phyloP scores from a whole-genome alignment of 2,329 filamentous ascomycete species.

The Beauveria pseudobassiana region DNA sequence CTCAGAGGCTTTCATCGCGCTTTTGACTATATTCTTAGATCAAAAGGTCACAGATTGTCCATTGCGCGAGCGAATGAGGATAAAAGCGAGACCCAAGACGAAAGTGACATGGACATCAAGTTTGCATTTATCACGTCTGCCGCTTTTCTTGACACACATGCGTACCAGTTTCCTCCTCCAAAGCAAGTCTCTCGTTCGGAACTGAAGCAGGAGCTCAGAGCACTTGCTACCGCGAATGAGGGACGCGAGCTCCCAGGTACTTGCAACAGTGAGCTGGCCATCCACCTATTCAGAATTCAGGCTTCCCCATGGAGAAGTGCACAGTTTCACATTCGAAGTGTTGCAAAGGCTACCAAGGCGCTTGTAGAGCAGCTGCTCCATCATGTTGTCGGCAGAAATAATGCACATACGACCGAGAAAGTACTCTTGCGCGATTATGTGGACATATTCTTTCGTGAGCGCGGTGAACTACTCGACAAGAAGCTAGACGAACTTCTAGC shows the following conservation, averaged over 20 bases:
- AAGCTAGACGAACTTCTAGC: conserved; percentile 34
- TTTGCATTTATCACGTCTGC: not conserved
- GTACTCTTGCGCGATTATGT: conserved; percentile 20
- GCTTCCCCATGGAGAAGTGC: conserved; percentile 34
- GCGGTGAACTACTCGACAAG: conserved; percentile 18
- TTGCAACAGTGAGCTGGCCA: conserved; percentile 27
- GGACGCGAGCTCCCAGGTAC: conserved; percentile 33
- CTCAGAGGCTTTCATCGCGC: conserved; percentile 24
- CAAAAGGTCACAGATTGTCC: not conserved
- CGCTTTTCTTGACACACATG: not conserved
- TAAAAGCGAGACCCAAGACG: too few relatives aligned
- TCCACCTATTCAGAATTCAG: conserved; percentile 32
- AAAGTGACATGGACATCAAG: not conserved
- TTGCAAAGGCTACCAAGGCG: conserved; percentile 21
- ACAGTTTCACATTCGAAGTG: conserved; percentile 25
- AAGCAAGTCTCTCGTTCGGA: not conserved
- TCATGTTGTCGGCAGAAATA: conserved; percentile 13
- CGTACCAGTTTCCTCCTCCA: not conserved
- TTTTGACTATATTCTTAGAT: conserved; percentile 16
- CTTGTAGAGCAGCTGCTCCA: conserved; percentile 31
- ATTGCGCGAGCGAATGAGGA: not conserved
- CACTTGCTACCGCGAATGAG: conserved; percentile 28
- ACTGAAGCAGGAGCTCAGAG: not conserved
- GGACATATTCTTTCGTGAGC: conserved; percentile 27
- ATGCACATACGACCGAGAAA: conserved; percentile 9